phyloP scores from a whole-genome alignment of 73 alveolate species.

The Uronychia setigera region DNA sequence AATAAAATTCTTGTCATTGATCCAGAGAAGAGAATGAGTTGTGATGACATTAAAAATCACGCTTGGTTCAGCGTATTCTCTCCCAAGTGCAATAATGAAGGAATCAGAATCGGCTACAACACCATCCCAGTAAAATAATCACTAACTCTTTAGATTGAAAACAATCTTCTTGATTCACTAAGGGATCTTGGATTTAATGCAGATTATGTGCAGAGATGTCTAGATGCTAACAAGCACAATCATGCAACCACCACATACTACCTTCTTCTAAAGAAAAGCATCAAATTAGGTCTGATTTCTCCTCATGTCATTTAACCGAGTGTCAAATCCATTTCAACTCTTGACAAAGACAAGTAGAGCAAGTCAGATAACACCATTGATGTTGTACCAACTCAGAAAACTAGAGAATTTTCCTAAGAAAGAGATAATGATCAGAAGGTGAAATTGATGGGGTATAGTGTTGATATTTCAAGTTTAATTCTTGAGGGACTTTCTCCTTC shows the following conservation, averaged over 20 bases:
- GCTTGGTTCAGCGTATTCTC: slow-evolving; percentile 71
- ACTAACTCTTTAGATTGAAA: neutral
- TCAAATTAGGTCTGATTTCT: neutral
- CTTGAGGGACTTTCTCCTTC: neutral
- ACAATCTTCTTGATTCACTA: neutral
- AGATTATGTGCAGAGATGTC: slow-evolving; percentile 71
- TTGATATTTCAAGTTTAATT: neutral
- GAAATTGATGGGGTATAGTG: neutral
- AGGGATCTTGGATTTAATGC: slow-evolving; percentile 53
- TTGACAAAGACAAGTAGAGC: too few relatives aligned
- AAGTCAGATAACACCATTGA: neutral
- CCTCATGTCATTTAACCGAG: neutral
- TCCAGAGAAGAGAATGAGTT: slow-evolving; percentile 67
- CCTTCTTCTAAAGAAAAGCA: slow-evolving; percentile 47
- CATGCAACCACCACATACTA: slow-evolving; percentile 84
- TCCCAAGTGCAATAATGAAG: slow-evolving; percentile 20
- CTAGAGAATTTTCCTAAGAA: too few relatives aligned
- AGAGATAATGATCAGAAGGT: too few relatives aligned
- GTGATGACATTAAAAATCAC: slow-evolving; percentile 74
- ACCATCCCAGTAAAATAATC: slow-evolving; percentile 64
- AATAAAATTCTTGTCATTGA: slow-evolving; percentile 46
- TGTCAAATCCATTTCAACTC: too few relatives aligned
- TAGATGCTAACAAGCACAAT: slow-evolving; percentile 76
- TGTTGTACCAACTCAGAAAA: too few relatives aligned
- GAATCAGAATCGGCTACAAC: slow-evolving; percentile 86